A percentile compares a stretch with the other conserved stretches of the same genome.
Conservation (phyloP, 2,329 filamentous ascomycete genomes). For the Talaromyces sp. region DNA sequence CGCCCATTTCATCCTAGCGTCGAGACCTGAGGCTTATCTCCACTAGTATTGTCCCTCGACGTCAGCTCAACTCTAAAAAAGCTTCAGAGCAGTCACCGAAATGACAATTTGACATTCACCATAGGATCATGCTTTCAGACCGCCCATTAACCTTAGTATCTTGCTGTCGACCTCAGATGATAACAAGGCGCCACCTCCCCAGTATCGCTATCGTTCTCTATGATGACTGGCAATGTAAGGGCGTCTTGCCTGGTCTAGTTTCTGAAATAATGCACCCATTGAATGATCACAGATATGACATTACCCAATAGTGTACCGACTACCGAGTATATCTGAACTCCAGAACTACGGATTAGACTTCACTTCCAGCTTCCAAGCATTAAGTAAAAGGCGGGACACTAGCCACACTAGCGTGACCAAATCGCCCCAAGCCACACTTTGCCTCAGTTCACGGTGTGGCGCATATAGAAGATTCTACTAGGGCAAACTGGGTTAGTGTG, state of each 20-base stretch:
- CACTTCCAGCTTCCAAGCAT: too few relatives aligned
- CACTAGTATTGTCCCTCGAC: neutral
- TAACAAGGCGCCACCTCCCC: too few relatives aligned
- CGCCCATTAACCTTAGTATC: too few relatives aligned
- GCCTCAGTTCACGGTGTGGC: neutral
- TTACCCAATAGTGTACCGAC: too few relatives aligned
- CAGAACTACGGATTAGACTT: too few relatives aligned
- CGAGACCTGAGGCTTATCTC: neutral
- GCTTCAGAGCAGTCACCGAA: too few relatives aligned
- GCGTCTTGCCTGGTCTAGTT: neutral
- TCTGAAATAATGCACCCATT: neutral
- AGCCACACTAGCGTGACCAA: neutral
- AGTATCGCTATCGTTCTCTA: neutral
- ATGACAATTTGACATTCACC: neutral
- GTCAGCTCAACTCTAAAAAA: slow-evolving; percentile 5
- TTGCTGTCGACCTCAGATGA: neutral
- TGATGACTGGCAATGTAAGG: neutral
- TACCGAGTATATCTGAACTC: too few relatives aligned
- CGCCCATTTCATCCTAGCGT: neutral
- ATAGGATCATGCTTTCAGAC: too few relatives aligned
- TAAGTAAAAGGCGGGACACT: neutral
- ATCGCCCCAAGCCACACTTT: neutral
- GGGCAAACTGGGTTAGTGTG: neutral
- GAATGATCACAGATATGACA: too few relatives aligned
- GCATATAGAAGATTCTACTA: neutral